Percentiles rank a stretch among this genome's conserved stretches.
Evolutionary conservation across 2,329 filamentous ascomycete genomes (phyloP).

Genomic region (Penicillium crustosum): DNA sequence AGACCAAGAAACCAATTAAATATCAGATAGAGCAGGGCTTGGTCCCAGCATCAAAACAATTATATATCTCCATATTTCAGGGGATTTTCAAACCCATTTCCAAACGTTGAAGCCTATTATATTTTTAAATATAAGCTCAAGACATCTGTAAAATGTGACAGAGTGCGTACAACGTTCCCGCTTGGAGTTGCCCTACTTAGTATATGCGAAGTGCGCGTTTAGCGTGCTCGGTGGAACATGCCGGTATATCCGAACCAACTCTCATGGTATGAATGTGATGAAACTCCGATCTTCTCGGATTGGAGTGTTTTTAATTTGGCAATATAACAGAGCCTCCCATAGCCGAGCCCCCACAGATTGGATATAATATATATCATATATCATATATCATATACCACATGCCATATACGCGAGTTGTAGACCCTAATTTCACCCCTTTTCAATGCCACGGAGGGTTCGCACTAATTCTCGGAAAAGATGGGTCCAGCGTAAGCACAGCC

Average conservation of each 20-base stretch:
- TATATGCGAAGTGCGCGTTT: not conserved
- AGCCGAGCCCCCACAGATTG: not conserved
- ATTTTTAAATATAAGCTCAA: not conserved
- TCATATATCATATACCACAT: too few relatives aligned
- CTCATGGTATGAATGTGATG: not conserved
- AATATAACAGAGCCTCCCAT: not conserved
- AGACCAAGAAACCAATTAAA: not conserved
- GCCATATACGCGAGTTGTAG: not conserved
- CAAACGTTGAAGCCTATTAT: not conserved
- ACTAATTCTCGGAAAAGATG: not conserved
- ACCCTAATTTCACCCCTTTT: not conserved
- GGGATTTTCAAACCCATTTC: not conserved
- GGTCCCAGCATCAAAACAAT: not conserved
- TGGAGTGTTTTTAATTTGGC: not conserved
- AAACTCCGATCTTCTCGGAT: not conserved
- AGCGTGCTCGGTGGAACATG: not conserved
- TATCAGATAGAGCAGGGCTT: too few relatives aligned
- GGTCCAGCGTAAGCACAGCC: not conserved
- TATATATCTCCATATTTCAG: not conserved
- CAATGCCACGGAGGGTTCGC: not conserved
- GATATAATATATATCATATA: too few relatives aligned
- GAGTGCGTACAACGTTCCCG: not conserved
- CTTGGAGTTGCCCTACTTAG: not conserved
- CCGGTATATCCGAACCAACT: not conserved
- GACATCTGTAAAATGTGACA: not conserved